A percentile compares a stretch with the other conserved stretches of the same genome.
Conservation (phyloP, 345 rosid species). For the Erodium maritimum region DNA sequence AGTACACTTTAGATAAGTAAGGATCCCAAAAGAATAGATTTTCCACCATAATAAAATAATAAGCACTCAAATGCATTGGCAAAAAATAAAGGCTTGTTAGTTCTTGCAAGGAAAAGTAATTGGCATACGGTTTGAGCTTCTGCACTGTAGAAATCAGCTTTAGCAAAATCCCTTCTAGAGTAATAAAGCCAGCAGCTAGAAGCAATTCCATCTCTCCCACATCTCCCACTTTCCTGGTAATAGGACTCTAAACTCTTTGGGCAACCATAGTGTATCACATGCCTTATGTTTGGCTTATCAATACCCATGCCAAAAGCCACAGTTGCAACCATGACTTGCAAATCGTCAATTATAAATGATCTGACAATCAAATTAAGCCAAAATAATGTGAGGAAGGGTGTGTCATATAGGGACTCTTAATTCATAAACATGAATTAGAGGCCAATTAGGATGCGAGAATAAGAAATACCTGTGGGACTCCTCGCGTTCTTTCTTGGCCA, state of each 20-base stretch:
- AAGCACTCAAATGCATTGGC: not conserved
- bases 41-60: too few species aligned
- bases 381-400: constrained; percentile 2
- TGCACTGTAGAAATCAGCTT: constrained; percentile 33
- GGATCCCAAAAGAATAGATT: not conserved
- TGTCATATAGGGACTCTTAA: too few species aligned
- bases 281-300: constrained; percentile 38
- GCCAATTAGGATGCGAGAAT: too few species aligned
- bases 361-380: constrained; percentile 11
- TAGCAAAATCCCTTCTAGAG: constrained; percentile 29
- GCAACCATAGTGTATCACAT: constrained; percentile 42
- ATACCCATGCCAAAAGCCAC: constrained; percentile 50
- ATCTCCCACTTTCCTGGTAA: constrained; percentile 43
- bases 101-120: constrained; percentile 5
- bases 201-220: constrained; percentile 43
- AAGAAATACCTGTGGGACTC: constrained; percentile 29
- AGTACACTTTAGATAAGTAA: not conserved
- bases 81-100: not conserved
- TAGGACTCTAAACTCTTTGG: constrained; percentile 38
- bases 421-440: constrained; percentile 3
- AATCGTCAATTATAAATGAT: constrained; percentile 34
- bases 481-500: constrained; percentile 31
- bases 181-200: constrained; percentile 43
- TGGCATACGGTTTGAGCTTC: constrained; percentile 23
- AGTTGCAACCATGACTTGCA: constrained; percentile 39